Conservation (phyloP, 2,329 filamentous ascomycete species). For the Grosmannia clavigera region DNA sequence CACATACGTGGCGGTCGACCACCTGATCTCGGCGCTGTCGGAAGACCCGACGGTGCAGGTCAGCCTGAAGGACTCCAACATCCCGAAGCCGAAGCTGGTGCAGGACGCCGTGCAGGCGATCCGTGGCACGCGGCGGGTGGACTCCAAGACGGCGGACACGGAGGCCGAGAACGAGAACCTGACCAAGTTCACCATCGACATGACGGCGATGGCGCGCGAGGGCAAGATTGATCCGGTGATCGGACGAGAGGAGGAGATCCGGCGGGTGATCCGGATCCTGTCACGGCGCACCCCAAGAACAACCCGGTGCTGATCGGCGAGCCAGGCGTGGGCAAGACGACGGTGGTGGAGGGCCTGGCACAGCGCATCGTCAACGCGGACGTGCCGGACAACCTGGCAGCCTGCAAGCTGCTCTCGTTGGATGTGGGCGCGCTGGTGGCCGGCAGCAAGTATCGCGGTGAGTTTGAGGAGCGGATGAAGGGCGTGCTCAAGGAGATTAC, state of each 20-base stretch:
- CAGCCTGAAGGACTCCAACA: constrained; percentile 71
- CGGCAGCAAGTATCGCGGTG: constrained; percentile 95
- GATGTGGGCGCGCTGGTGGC: constrained; percentile 93
- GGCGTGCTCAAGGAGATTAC: constrained; percentile 94
- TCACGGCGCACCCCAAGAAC: constrained; percentile 91
- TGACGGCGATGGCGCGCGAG: constrained; percentile 91
- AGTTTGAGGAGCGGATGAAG: constrained; percentile 99
- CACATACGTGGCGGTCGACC: constrained; percentile 85
- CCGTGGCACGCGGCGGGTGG: constrained; percentile 82
- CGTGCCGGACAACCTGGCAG: constrained; percentile 87
- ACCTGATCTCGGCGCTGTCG: constrained; percentile 73
- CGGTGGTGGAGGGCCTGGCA: constrained; percentile 89
- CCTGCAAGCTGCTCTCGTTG: constrained; percentile 86
- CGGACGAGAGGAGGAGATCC: constrained; percentile 89
- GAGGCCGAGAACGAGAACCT: constrained; percentile 91
- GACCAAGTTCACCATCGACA: constrained; percentile 96
- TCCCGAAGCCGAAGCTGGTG: constrained; percentile 82
- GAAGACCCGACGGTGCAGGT: constrained; percentile 67
- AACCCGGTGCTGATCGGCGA: constrained; percentile 97
- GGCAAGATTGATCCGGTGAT: constrained; percentile 98
- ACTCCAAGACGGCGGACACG: constrained; percentile 89
- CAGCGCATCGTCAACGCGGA: constrained; percentile 94
- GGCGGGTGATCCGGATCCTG: constrained; percentile 80
- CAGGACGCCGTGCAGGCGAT: constrained; percentile 86
- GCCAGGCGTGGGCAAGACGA: constrained; percentile 96